Conservation (phyloP, 805 yeast species). For the Wickerhamiella siamensis region DNA sequence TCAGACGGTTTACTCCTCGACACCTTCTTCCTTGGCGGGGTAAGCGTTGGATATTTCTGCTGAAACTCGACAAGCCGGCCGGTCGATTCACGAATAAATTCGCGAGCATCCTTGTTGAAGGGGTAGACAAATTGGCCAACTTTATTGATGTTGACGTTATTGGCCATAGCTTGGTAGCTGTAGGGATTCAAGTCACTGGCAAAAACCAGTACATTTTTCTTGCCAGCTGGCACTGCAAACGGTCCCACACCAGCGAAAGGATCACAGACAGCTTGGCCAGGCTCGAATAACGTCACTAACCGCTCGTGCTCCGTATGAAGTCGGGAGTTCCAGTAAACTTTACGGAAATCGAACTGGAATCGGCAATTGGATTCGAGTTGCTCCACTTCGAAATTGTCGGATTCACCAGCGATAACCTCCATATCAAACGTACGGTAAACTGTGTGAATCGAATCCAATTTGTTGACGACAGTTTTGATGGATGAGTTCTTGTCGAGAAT, state of each 20-base stretch:
- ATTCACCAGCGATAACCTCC: constrained; percentile 80
- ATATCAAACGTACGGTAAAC: constrained; percentile 82
- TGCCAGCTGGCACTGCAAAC: constrained; percentile 91
- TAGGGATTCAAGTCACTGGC: constrained; percentile 93
- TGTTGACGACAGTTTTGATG: constrained; percentile 81
- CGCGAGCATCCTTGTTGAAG: constrained; percentile 68
- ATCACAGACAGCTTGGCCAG: constrained; percentile 73
- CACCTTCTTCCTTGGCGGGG: constrained; percentile 21
- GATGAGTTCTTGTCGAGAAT: constrained; percentile 75
- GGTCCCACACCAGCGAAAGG: constrained; percentile 99
- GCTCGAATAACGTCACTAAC: constrained; percentile 42
- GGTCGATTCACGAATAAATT: constrained; percentile 54
- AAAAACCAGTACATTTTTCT: constrained; percentile 59
- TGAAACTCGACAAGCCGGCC: constrained; percentile 36
- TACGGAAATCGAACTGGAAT: constrained; percentile 77
- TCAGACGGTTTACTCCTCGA: not conserved
- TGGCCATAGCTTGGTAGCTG: constrained; percentile 52
- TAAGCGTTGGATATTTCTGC: constrained; percentile 26
- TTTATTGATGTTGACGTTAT: constrained; percentile 52
- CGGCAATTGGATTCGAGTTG: constrained; percentile 79
- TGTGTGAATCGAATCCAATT: constrained; percentile 73
- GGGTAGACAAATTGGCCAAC: constrained; percentile 45
- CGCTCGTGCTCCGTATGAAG: constrained; percentile 88
- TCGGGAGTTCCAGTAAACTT: constrained; percentile 96
- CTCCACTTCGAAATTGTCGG: constrained; percentile 49